A percentile compares a stretch with the other conserved stretches of the same genome.
phyloP scores from a whole-genome alignment of 768 basidiomycete species.

The Suillus ampliporus region DNA sequence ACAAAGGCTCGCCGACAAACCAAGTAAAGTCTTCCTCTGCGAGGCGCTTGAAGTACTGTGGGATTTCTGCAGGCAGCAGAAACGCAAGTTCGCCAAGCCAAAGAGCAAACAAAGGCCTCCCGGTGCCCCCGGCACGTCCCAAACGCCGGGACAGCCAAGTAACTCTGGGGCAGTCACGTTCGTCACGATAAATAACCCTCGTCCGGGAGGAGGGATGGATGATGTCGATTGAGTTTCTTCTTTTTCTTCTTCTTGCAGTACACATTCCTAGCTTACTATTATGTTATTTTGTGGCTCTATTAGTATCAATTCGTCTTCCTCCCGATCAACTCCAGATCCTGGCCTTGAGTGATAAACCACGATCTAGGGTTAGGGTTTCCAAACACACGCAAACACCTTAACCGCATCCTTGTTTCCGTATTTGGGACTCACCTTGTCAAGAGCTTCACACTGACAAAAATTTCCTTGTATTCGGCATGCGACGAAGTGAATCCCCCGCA shows the following conservation, averaged over 20 bases:
- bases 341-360: not conserved
- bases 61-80: constrained; percentile 56
- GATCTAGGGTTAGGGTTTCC: constrained; percentile 14
- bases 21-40: constrained; percentile 55
- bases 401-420: constrained; percentile 34
- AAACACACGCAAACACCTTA: constrained; percentile 16
- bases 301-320: not conserved
- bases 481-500: not conserved
- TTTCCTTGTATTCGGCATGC: constrained; percentile 17
- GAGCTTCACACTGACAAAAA: not conserved
- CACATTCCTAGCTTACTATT: constrained; percentile 22
- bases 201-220: constrained; percentile 30
- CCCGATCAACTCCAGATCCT: not conserved
- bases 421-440: constrained; percentile 35
- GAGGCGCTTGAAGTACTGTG: constrained; percentile 57
- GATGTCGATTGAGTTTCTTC: constrained; percentile 36
- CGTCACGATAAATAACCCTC: constrained; percentile 10
- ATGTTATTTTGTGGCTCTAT: constrained; percentile 4
- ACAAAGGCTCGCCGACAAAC: constrained; percentile 57
- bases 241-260: constrained; percentile 9
- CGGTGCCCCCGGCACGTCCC: not conserved
- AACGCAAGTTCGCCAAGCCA: constrained; percentile 35
- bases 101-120: constrained; percentile 17
- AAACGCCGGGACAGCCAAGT: not conserved
- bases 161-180: constrained; percentile 17